Evolutionary conservation across 352 stramenopile genomes (phyloP).

Genomic region (Phytophthora gonapodyides): DNA sequence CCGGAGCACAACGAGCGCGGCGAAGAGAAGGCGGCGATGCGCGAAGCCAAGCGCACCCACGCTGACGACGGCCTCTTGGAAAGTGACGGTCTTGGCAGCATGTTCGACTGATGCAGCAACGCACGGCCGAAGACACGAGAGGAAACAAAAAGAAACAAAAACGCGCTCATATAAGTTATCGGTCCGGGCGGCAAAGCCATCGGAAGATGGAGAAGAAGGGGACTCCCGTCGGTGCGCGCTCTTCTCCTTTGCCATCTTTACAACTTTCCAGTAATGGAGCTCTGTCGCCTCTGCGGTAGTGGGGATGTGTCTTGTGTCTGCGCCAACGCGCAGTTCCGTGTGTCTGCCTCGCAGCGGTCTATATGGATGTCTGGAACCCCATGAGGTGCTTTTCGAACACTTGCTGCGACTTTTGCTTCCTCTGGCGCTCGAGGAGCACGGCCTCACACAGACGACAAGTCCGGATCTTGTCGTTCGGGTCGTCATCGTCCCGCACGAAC

Average conservation of each 20-base stretch:
- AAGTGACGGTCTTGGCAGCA: constrained; percentile 45
- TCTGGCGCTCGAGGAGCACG: constrained; percentile 60
- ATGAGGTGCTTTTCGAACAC: constrained; percentile 64
- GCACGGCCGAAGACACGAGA: background rate
- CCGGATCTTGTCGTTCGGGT: constrained; percentile 54
- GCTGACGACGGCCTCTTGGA: constrained; percentile 47
- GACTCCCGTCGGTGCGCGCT: constrained; percentile 31
- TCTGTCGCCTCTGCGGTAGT: constrained; percentile 28
- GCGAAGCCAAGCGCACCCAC: constrained; percentile 51
- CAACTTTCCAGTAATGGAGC: constrained; percentile 31
- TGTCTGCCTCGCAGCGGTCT: constrained; percentile 18
- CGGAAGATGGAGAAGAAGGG: constrained; percentile 30
- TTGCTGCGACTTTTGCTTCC: constrained; percentile 55
- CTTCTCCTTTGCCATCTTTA: constrained; percentile 26
- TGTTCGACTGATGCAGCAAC: constrained; percentile 43
- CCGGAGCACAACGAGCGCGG: constrained; percentile 34
- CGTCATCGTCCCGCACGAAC: constrained; percentile 62
- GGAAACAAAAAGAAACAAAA: constrained; percentile 17
- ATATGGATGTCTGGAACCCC: constrained; percentile 45
- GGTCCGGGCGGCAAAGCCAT: constrained; percentile 22
- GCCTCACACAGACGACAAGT: constrained; percentile 69
- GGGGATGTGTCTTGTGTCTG: constrained; percentile 18
- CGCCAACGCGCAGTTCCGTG: constrained; percentile 30
- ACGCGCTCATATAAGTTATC: constrained; percentile 45
- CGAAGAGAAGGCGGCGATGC: constrained; percentile 47